These are phyloP conservation scores for Xylaria flabelliformis DNA, from an alignment of 495 filamentous ascomycete genomes.

Conservation along the genomic window DNA sequence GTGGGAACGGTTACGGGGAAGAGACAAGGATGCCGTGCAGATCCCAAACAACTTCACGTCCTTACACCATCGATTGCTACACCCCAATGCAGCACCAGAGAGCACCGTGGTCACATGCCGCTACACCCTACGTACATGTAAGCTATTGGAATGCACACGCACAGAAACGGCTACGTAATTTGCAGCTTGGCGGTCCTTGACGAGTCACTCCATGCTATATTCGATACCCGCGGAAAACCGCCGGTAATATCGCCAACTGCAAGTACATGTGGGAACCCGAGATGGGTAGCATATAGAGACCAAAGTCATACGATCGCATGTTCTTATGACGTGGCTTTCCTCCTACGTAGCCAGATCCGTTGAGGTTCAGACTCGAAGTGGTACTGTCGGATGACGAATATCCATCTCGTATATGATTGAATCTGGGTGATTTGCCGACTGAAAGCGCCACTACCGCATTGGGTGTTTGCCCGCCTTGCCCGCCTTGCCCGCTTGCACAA, in stretches of 20 bases:
- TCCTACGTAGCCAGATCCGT: background rate
- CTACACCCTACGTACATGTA: constrained; percentile 6
- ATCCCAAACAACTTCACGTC: constrained; percentile 23
- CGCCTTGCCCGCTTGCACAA: background rate
- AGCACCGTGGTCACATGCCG: constrained; percentile 9
- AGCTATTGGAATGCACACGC: background rate
- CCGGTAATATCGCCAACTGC: background rate
- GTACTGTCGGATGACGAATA: constrained; percentile 3
- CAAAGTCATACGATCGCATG: constrained; percentile 19
- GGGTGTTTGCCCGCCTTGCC: background rate
- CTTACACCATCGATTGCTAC: constrained; percentile 6
- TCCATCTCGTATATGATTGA: background rate
- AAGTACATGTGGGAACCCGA: constrained; percentile 12
- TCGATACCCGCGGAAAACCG: background rate
- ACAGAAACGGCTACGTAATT: constrained; percentile 9
- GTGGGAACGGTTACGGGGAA: constrained; percentile 19
- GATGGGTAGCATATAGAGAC: constrained; percentile 13
- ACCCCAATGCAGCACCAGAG: background rate
- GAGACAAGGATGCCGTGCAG: constrained; percentile 19
- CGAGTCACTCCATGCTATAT: background rate
- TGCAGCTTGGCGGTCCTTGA: background rate
- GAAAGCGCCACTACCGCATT: constrained; percentile 2
- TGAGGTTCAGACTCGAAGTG: background rate
- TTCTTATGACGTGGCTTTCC: constrained; percentile 13
- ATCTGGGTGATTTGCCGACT: background rate